phyloP scores from a whole-genome alignment of 306 rosid genomes.

The Corylus heterophylla region DNA sequence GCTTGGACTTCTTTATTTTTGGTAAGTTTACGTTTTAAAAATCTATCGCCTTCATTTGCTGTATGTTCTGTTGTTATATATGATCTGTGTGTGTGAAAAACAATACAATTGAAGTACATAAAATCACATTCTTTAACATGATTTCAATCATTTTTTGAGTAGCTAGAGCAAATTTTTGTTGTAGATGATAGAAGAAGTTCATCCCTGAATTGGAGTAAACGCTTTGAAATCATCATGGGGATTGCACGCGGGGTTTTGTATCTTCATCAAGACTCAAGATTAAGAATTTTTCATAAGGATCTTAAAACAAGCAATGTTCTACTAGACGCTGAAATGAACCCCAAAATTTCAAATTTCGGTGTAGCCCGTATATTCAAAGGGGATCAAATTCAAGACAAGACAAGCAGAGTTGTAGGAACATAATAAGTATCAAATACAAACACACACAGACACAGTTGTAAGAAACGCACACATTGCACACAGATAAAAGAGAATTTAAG shows the following conservation, averaged over 20 bases:
- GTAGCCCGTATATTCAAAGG: neutral
- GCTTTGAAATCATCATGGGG: constrained; percentile 7
- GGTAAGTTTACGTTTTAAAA: constrained; percentile 7
- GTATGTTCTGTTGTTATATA: no score
- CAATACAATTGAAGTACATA: neutral
- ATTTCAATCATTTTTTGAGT: neutral
- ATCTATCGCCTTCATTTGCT: no score
- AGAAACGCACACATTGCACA: neutral
- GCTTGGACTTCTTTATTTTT: constrained; percentile 37
- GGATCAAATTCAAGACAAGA: neutral
- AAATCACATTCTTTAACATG: neutral
- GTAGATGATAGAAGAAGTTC: neutral
- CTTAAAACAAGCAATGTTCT: neutral
- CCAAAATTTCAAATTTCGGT: neutral
- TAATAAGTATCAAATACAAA: constrained; percentile 23
- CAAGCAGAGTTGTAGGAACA: constrained; percentile 42
- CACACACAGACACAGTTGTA: no score
- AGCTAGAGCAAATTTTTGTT: neutral
- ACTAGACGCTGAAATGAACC: neutral
- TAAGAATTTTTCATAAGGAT: neutral
- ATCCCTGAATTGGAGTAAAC: neutral
- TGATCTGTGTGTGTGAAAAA: no score
- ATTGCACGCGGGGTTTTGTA: neutral
- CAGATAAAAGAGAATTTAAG: neutral
- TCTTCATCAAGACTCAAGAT: neutral